Conservation (phyloP, 768 basidiomycete species). For the Gelatoporia subvermispora region DNA sequence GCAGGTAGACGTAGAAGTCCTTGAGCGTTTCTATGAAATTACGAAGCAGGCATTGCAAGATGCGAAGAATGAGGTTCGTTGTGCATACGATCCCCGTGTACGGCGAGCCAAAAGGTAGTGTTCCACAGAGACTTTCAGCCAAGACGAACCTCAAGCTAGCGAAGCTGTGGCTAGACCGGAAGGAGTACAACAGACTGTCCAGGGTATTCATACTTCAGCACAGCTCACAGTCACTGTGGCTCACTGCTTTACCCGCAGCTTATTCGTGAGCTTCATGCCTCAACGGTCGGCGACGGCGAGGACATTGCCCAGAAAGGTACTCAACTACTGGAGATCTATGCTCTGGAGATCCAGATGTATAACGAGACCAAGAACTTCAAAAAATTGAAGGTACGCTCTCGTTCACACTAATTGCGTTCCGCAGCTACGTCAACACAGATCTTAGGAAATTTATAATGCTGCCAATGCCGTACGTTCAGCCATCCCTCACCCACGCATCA, state of each 20-base stretch:
- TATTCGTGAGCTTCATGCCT: constrained; percentile 68
- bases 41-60: constrained; percentile 89
- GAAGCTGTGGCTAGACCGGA: constrained; percentile 93
- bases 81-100: not conserved
- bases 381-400: constrained; percentile 78
- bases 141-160: constrained; percentile 97
- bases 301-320: constrained; percentile 93
- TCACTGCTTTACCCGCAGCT: constrained; percentile 44
- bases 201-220: constrained; percentile 44
- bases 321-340: constrained; percentile 92
- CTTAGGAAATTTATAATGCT: constrained; percentile 94
- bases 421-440: not conserved
- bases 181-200: constrained; percentile 80
- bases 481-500: constrained; percentile 96
- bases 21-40: constrained; percentile 93
- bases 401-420: not conserved
- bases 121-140: constrained; percentile 72
- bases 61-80: constrained; percentile 87
- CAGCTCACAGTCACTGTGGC: not conserved
- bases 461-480: constrained; percentile 89
- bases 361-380: constrained; percentile 94
- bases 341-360: constrained; percentile 99
- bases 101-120: no score
- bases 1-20: constrained; percentile 71
- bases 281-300: constrained; percentile 63